A percentile compares a stretch with the other conserved stretches of the same genome.
Conservation (phyloP, 257 asterid species). For the Apocynum venetum region DNA sequence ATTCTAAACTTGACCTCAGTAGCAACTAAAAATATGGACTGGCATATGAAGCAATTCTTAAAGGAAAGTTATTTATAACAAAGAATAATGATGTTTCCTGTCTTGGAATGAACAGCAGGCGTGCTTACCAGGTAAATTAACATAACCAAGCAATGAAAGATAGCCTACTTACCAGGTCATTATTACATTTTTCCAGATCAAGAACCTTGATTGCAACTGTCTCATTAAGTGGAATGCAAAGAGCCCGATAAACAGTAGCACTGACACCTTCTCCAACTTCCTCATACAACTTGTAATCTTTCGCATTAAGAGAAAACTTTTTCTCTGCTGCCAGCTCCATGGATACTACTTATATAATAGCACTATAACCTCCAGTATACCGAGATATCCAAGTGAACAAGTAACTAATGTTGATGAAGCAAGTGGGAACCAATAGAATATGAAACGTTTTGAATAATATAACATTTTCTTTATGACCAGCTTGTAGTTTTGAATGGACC, state of each 20-base stretch:
- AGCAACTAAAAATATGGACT: not conserved
- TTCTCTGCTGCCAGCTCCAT: conserved; percentile 51
- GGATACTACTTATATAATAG: conserved; percentile 29
- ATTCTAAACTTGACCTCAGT: not conserved
- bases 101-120: not conserved
- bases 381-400: conserved; percentile 23
- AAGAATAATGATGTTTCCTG: not conserved
- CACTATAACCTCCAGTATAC: conserved; percentile 22
- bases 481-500: conserved; percentile 12
- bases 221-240: conserved; percentile 73
- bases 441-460: conserved; percentile 27
- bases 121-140: not conserved
- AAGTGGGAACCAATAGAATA: conserved; percentile 21
- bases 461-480: conserved; percentile 22
- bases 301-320: conserved; percentile 70
- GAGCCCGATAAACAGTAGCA: conserved; percentile 87
- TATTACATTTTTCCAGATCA: conserved; percentile 94
- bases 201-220: conserved; percentile 96
- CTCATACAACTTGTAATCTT: conserved; percentile 69
- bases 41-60: not conserved
- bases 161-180: conserved; percentile 73
- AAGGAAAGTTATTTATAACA: not conserved
- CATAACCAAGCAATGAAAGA: not conserved
- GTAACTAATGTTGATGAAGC: conserved; percentile 18
- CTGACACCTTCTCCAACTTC: conserved; percentile 99